Evolutionary conservation across 1,139 yeast species (phyloP).

Genomic region (Yueomyces sp.): DNA sequence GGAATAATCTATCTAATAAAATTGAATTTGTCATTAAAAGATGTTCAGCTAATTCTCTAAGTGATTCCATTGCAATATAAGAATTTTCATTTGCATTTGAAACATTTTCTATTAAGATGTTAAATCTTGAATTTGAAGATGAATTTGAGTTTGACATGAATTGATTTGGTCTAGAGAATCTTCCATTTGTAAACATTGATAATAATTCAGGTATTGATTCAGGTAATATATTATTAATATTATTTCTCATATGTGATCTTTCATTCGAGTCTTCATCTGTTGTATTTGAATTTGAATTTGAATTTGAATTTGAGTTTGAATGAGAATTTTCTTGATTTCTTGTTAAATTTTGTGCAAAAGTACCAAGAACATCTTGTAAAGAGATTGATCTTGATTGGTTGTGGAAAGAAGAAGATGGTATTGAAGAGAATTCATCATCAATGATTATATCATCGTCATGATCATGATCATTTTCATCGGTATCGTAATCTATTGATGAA

Average conservation of each 20-base stretch:
- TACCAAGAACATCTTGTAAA: not conserved
- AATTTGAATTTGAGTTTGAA: not conserved
- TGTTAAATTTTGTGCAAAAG: not conserved
- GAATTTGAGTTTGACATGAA: no score
- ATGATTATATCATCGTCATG: constrained; percentile 5
- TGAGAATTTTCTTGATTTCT: not conserved
- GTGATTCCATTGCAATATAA: constrained; percentile 39
- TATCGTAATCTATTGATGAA: not conserved
- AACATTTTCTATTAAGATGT: constrained; percentile 16
- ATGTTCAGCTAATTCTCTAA: constrained; percentile 51
- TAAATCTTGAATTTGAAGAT: constrained; percentile 12
- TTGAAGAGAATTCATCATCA: constrained; percentile 2
- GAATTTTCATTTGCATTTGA: constrained; percentile 30
- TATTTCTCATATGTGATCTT: no score
- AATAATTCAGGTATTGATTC: constrained; percentile 27
- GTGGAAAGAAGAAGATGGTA: constrained; percentile 11
- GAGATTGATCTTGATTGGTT: constrained; percentile 4
- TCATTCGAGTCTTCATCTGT: no score
- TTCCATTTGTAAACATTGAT: constrained; percentile 17
- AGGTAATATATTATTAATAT: constrained; percentile 6
- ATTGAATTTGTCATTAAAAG: constrained; percentile 57
- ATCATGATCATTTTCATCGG: constrained; percentile 8
- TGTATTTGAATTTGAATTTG: no score
- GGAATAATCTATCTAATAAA: constrained; percentile 51
- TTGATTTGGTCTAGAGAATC: constrained; percentile 22